Percentiles rank a stretch among this genome's conserved stretches.
These are phyloP conservation scores for Gonapodya sp. DNA, from an alignment of 192 early-diverging fungal species.

Conservation along the genomic window DNA sequence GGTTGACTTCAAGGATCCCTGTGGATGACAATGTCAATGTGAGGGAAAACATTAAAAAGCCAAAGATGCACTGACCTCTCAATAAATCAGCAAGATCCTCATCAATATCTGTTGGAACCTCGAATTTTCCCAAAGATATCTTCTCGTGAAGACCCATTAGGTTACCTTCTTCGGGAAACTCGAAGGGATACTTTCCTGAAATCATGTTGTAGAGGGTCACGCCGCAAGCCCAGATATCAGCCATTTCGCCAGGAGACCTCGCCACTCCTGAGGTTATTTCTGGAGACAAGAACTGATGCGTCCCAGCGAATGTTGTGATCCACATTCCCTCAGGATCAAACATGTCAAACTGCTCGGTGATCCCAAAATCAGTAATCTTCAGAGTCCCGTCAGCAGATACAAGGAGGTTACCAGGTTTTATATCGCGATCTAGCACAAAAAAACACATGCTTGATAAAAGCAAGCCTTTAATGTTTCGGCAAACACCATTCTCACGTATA, in stretches of 20 bases:
- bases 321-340: slow-evolving; percentile 29
- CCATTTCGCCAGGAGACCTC: slow-evolving; percentile 26
- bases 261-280: slow-evolving; percentile 33
- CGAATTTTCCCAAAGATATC: slow-evolving; percentile 30
- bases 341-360: slow-evolving; percentile 33
- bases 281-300: slow-evolving; percentile 47
- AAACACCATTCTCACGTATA: slow-evolving; percentile 28
- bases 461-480: not conserved
- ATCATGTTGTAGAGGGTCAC: slow-evolving; percentile 49
- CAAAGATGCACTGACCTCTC: slow-evolving; percentile 16
- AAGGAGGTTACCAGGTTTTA: slow-evolving; percentile 44
- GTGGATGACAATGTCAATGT: not conserved
- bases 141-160: slow-evolving; percentile 37
- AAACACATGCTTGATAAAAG: not conserved
- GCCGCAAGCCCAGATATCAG: slow-evolving; percentile 49
- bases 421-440: slow-evolving; percentile 37
- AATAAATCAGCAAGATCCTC: slow-evolving; percentile 28
- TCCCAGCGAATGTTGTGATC: slow-evolving; percentile 37
- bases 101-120: slow-evolving; percentile 29
- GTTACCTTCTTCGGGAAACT: slow-evolving; percentile 43
- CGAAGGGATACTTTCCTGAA: slow-evolving; percentile 44
- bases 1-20: slow-evolving; percentile 37
- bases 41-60: not conserved
- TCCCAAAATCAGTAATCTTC: slow-evolving; percentile 48
- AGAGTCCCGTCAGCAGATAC: slow-evolving; percentile 40